Base-by-base conservation (phyloP, 352 stramenopile genomes). In the Globisporangium uncinulatum region DNA sequence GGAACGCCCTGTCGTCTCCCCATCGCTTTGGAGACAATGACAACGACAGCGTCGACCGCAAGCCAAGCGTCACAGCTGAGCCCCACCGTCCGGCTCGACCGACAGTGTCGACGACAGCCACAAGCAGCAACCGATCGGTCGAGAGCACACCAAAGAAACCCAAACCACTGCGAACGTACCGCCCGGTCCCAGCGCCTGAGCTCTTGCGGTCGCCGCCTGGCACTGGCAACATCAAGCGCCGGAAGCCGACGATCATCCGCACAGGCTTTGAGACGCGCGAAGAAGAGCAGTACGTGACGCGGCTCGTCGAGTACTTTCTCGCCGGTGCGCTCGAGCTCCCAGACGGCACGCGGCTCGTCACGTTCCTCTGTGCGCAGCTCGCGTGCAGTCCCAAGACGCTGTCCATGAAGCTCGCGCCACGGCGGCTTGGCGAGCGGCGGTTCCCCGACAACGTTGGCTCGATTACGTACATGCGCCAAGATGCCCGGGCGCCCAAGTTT, bases 361-460 rank as follows among this genome's bases (percentile, higher is more conserved):
- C 24, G 42, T 90, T 83, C 43, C 49, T 90, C 4, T 86, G 77
- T 52, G 71, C 73, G 41, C 71, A 87, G 53, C 67, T 90, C 14
- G 51, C 63, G 7, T 87, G 75, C 48, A 72, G 67, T 2, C 62
- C 71, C 19, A 83, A 83, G 67, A 74, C 74, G 41, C 54, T 90
- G 20, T 87, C 77, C 6, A 85, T 88, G 70, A 90, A 90, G 62
- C 65, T 90, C 9, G 79, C 79, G 17, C 74, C 77, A 8, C 70
- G 67, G 19, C 68, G 70, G 13, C 71, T 78, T 52, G 66, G 69
- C 14, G 73, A 87, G 44, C 66, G 66, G 57, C 79, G 76, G 43
- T 86, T 89, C 56, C 74, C 77, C 0, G 66, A 83, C 37, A 84
- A 81, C 39, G 65, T 87, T 37, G 79, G 74, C 24, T 75, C 59